phyloP scores from a whole-genome alignment of 148 eudicot species.

The Fagopyrum esculentum region DNA sequence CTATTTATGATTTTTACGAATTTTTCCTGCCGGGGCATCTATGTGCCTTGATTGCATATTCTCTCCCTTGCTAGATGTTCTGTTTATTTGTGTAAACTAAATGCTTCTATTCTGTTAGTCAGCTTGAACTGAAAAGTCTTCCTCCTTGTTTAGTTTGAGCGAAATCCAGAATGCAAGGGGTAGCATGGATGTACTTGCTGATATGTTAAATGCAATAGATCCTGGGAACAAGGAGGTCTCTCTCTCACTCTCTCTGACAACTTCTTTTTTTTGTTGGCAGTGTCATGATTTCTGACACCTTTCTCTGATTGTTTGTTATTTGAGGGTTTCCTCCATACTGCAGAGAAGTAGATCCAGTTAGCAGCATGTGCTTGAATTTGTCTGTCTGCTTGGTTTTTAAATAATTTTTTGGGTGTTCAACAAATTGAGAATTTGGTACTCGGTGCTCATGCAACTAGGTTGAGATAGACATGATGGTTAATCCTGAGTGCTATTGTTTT shows the following conservation, averaged over 20 bases:
- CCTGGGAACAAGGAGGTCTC: slow-evolving; percentile 61
- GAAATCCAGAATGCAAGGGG: slow-evolving; percentile 74
- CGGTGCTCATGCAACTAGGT: neutral
- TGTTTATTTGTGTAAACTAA: neutral
- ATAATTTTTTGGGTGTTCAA: neutral
- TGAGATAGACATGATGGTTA: neutral
- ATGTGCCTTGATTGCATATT: neutral
- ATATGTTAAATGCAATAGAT: slow-evolving; percentile 66
- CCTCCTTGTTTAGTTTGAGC: slow-evolving; percentile 33
- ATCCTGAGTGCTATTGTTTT: neutral
- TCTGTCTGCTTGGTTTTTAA: neutral
- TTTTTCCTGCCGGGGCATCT: neutral
- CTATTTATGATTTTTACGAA: neutral
- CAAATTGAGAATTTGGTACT: neutral
- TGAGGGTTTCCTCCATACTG: neutral
- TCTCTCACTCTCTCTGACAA: slow-evolving; percentile 11
- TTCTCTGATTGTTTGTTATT: neutral
- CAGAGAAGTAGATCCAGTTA: slow-evolving; percentile 1
- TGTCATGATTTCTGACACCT: neutral
- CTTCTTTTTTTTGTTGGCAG: neutral
- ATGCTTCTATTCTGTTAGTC: slow-evolving; percentile 2
- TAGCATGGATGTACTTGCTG: slow-evolving; percentile 65
- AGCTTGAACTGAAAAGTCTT: neutral
- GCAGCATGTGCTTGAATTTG: neutral
- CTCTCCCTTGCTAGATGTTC: slow-evolving; percentile 1